Evolutionary conservation across 1,139 yeast genomes (phyloP), one percentile per base, ranked within the genome.

Genomic region (Hansenula anomala): DNA sequence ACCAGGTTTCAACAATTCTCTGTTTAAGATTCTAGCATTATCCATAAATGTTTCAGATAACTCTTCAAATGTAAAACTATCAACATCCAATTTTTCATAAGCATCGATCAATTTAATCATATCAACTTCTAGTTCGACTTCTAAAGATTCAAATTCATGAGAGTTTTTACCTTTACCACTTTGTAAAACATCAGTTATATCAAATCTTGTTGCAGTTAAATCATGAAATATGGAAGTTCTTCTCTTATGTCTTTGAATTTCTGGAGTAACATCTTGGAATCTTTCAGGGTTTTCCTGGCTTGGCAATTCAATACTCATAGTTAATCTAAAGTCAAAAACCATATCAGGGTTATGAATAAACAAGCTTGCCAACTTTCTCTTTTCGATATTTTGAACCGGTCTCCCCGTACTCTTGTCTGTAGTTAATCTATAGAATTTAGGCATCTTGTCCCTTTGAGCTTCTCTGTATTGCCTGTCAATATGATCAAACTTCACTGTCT

Each of bases 291-390:
- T 75, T 42, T 77, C 80, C 47, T 74, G 68, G 28, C 78, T 73
- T 2, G 95, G 96, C 46, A 78, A 60, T 76, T 89, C 97, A 26
- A 84, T 62, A 28, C 89, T 78, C 46, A 89, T 64, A 11, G 95
- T 80, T 30, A 89, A 66, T 51, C 95, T 71, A 47, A 83, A 69
- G 58, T 89, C 97, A 55, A 80, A 80, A 62, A 80, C 70, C 22
- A 86, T 78, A 45, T 86, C 82, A 2, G 96, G 96, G 40, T 84
- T 75, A 54, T 76, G 80, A 26, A 89, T 68, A 54, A 78, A 75
- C 43, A 89, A 61, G 56, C 85, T 89, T 4, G 86, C 75, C 10
- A 88, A 64, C 40, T 92, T 71, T 47, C 76, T 75, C 56, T 89
- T 89, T 46, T 80, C 78, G 38, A 89, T 83, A 30, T 83, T 84